Percentiles rank a stretch among this genome's conserved stretches.
Evolutionary conservation across 805 yeast species (phyloP).

Genomic region (Saturnispora dispora): DNA sequence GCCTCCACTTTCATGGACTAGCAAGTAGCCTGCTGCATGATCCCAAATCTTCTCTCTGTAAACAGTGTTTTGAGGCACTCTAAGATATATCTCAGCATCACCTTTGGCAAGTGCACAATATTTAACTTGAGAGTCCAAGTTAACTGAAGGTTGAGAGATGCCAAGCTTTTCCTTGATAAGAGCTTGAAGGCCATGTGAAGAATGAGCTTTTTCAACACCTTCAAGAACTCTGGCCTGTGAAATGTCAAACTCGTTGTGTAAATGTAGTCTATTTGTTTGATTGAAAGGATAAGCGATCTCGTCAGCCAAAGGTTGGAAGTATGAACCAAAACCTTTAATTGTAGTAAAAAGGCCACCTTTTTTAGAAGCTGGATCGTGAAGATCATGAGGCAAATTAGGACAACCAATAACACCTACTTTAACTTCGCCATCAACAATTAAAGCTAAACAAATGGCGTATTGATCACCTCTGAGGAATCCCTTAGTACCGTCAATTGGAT

Average conservation of each 20-base stretch:
- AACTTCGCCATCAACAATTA: constrained; percentile 78
- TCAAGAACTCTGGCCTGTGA: constrained; percentile 64
- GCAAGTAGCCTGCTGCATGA: constrained; percentile 91
- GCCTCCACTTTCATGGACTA: constrained; percentile 89
- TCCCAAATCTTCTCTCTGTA: constrained; percentile 98
- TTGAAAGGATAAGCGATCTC: constrained; percentile 32
- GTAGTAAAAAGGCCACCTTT: constrained; percentile 75
- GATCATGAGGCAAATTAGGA: constrained; percentile 68
- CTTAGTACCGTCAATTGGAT: constrained; percentile 97
- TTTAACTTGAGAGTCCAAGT: constrained; percentile 93
- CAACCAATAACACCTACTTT: constrained; percentile 93
- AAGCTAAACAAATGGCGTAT: constrained; percentile 89
- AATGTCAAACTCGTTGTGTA: constrained; percentile 41
- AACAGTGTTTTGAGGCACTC: constrained; percentile 67
- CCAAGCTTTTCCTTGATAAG: constrained; percentile 56
- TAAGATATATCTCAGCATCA: constrained; percentile 82
- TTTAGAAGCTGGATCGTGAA: constrained; percentile 30
- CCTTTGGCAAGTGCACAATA: constrained; percentile 89
- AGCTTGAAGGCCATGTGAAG: constrained; percentile 81
- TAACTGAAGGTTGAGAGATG: constrained; percentile 51
- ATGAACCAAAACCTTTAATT: constrained; percentile 59
- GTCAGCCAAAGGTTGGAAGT: constrained; percentile 35
- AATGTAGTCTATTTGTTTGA: constrained; percentile 31
- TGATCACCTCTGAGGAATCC: constrained; percentile 96
- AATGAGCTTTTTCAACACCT: constrained; percentile 93